Evolutionary conservation across 352 stramenopile genomes (phyloP).

Genomic region (Pythium utonaiense): DNA sequence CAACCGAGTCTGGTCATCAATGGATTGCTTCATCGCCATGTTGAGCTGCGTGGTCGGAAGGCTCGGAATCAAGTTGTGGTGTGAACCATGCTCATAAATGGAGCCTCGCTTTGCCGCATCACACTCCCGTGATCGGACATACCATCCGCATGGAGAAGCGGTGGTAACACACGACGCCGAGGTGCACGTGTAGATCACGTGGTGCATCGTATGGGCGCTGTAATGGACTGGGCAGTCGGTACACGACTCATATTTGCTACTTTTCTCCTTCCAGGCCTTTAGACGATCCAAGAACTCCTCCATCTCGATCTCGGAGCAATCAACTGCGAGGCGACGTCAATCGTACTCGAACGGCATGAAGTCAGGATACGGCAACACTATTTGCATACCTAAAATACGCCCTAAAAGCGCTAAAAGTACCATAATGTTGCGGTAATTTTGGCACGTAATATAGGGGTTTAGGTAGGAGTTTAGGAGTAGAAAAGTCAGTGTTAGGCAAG

Average conservation of each 20-base stretch:
- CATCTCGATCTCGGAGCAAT: constrained; percentile 3
- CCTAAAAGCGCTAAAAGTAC: no score
- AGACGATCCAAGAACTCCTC: background rate
- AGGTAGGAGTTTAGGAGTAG: no score
- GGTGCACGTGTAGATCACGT: constrained; percentile 1
- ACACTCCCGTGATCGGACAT: background rate
- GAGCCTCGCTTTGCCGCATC: background rate
- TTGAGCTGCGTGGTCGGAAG: background rate
- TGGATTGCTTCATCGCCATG: background rate
- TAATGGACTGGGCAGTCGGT: background rate
- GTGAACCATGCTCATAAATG: background rate
- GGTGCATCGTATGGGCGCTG: constrained; percentile 1
- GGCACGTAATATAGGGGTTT: no score
- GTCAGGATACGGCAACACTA: no score
- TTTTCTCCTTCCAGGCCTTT: constrained; percentile 7
- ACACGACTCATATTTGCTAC: background rate
- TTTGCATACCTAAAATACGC: no score
- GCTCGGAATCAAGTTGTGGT: background rate
- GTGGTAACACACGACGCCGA: background rate
- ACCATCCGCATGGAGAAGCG: background rate
- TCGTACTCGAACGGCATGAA: background rate
- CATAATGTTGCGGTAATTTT: no score
- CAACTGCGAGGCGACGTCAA: background rate
- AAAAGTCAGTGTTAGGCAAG: no score
- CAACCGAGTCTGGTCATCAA: background rate